Base-by-base conservation (phyloP, 179 eudicot genomes). In the Beta corolliflora region DNA sequence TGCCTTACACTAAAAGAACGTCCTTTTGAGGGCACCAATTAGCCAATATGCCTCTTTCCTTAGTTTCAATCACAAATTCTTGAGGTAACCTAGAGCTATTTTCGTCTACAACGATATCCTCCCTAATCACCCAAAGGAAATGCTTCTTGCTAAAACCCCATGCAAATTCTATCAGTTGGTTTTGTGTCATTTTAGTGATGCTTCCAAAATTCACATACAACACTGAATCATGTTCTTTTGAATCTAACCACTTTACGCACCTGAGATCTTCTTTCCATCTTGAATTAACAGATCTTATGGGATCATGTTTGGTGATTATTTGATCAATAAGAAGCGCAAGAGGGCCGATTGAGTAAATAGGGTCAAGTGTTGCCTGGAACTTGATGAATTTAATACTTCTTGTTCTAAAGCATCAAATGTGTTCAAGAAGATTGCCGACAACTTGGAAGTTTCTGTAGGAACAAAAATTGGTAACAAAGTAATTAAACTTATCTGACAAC, bases 151-250 rank as follows among this genome's bases (percentile, higher is more conserved):
- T 86, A 44, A 89, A 82, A 12, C 92, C 92, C 90, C 89, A 88
- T 53, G 90, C 92, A 44, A 89, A 86, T 70, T 88, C 90, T 0
- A 44, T 54, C 0, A 86, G 76, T 59, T 89, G 90, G 4, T 82
- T 8, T 2, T 76, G 55, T 11, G 90, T 74, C 80, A 89, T 75
- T 12, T 82, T 79, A 7, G 90, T 79, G 16, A 89, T 89, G 68
- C 90, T 89, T 5, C 89, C 91, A 63, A 86, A 89, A 56, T 85
- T 89, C 2, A 89, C 89, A 61, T 83, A 88, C 48, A 89, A 54
- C 7, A 89, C 88, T 3, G 89, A 89, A 54, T 78, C 65, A 1
- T 86, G 79, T 3, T 85, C 80, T 18, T 79, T 71, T 1, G 75
- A 52, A 19, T 89, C 80, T 11, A 89, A 83, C 92, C 92, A 89